Evolutionary conservation across 805 yeast genomes (phyloP), one percentile per base, ranked within the genome.

Genomic region (Starmerella potacharoeniae): DNA sequence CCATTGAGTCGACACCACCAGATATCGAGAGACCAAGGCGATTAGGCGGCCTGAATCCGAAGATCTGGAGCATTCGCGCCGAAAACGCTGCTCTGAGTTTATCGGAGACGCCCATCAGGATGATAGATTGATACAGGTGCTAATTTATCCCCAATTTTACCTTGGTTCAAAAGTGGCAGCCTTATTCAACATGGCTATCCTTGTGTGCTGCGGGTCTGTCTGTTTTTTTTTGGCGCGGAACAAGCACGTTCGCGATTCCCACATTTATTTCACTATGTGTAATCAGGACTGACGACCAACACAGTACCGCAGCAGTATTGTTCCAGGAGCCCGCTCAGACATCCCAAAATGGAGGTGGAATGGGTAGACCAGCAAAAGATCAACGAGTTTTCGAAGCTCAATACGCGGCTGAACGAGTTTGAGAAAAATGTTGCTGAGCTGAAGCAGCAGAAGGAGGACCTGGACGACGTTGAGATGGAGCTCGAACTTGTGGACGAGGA

Each of bases 321-420:
- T 22, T 22, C 22, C 22, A 11, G 30, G 31, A 34, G 9, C n/a
- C 30, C 39, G 30, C 4, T 7, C 8, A 37, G 13, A 13, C 16
- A 35, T 9, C 14, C 29, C 17, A 55, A 49, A 31, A 63, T 58
- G 55, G 86, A 83, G 60, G 95, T 85, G 30, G 70, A 76, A 31
- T 82, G 87, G 84, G 86, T 79, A 55, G 97, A 91, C 68, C 98
- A 91, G 71, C 82, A 85, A 66, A 80, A 80, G 66, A 91, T 91
- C 73, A 93, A 91, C 70, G 81, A 81, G 67, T 91, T 93, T 66
- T 86, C 96, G 14, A 84, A 89, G 47, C 74, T 89, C 58, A 86
- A 89, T 57, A 74, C 82, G 60, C 80, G 83, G 57, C 82, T 83
- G 61, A 88, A 86, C 60, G 75, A 75, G 17, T 67, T 82, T 13